Evolutionary conservation across 805 yeast species (phyloP), one percentile per base, ranked within the genome.

Genomic region (Teunomyces barrocoloradensis): DNA sequence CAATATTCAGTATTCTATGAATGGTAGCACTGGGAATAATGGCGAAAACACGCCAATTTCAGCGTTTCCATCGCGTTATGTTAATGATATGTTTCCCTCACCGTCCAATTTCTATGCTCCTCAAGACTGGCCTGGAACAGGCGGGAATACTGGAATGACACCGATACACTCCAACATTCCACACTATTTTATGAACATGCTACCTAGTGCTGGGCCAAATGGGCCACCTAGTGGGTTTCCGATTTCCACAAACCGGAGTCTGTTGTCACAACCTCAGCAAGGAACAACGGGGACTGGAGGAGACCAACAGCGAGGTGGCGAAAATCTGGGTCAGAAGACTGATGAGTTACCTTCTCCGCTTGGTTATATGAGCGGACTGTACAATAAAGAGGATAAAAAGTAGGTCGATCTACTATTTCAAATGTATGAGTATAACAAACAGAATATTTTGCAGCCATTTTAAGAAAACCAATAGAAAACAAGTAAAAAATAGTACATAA

Each of bases 91-190:
- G 60, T 81, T 88, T 57, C 91, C 90, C 27, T 85, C 92, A 5
- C 96, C 96, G 0, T 79, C 83, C n/a, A 85, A 80, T 52, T 82
- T 83, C 54, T 87, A 85, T 56, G 79, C 82, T 5, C 74, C 80
- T 2, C 77, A 70, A 41, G 77, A 73, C 43, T 73, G 77, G 77
- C 68, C 69, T 37, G 51, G 46, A 32, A 50, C 54, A 18, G 55
- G 53, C 9, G 50, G 60, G 5, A 55, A 61, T 25, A 59, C 71
- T 12, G 73, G 75, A 0, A 63, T 68, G 58, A 69, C 77, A 1
- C 75, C 75, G 20, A 63, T 59, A 40, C 61, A 64, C 18, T 27
- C 47, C 43, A 61, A 58, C 39, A 52, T 65, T 46, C 68, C 73
- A 3, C 73, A 67, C 49, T 72, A 70, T 47, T 69, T 69, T 44